Evolutionary conservation across 495 filamentous ascomycete species (phyloP).

Genomic region (Daldinia decipiens): DNA sequence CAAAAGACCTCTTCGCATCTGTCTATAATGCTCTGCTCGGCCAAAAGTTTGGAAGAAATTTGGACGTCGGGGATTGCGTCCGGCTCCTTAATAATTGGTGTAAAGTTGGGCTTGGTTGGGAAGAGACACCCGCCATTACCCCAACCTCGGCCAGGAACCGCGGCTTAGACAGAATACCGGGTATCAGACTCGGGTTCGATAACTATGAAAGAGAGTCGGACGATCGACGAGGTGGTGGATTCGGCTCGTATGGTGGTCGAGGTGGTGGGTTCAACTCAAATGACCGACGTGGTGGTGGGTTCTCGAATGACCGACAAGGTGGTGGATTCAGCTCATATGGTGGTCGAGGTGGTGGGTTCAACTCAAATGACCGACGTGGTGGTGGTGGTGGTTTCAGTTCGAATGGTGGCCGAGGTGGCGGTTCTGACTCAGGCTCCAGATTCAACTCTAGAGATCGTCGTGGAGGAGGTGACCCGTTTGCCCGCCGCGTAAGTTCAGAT

Average conservation of each 20-base stretch:
- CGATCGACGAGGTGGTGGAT: not conserved
- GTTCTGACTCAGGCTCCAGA: not conserved
- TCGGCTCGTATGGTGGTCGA: not conserved
- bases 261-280: not conserved
- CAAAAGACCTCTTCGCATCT: constrained; percentile 46
- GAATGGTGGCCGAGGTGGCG: not conserved
- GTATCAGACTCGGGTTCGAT: constrained; percentile 57
- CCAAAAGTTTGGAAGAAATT: constrained; percentile 48
- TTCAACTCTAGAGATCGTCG: constrained; percentile 3
- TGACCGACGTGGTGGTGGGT: constrained; percentile 1
- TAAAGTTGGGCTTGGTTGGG: constrained; percentile 69
- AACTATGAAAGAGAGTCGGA: constrained; percentile 19
- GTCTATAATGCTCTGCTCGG: constrained; percentile 63
- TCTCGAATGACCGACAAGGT: not conserved
- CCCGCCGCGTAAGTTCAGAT: constrained; percentile 18
- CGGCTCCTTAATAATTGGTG: constrained; percentile 70
- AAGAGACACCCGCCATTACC: constrained; percentile 63
- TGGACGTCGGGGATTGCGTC: constrained; percentile 55
- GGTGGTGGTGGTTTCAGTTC: constrained; percentile 6
- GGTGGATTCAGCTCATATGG: not conserved
- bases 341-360: constrained; percentile 4
- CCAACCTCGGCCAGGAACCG: constrained; percentile 57
- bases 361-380: not conserved
- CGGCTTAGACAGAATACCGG: constrained; percentile 54
- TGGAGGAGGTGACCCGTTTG: constrained; percentile 13